These are phyloP conservation scores for Yamadazyma membranifaciens DNA, from an alignment of 1,139 yeast species.

Conservation along the genomic window DNA sequence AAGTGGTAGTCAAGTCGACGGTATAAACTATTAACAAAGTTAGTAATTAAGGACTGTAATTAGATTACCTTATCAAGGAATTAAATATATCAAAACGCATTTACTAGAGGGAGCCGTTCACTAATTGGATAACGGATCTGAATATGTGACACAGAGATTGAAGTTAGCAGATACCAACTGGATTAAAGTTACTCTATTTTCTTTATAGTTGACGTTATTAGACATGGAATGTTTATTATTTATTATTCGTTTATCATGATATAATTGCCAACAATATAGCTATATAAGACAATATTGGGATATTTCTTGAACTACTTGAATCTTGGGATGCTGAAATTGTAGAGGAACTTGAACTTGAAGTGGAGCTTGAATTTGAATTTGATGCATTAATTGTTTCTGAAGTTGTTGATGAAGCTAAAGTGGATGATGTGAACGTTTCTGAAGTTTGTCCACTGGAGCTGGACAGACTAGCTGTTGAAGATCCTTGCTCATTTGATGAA, in stretches of 20 bases:
- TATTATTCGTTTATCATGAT: conserved; percentile 4
- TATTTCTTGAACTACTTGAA: conserved; percentile 5
- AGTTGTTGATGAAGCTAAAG: background rate
- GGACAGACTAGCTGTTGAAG: background rate
- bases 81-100: too few species aligned
- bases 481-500: background rate
- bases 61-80: too few species aligned
- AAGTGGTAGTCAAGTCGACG: too few species aligned
- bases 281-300: conserved; percentile 3
- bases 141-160: too few species aligned
- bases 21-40: too few species aligned
- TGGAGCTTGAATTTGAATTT: conserved; percentile 6
- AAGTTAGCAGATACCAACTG: too few species aligned
- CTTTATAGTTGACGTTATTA: background rate
- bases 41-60: too few species aligned
- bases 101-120: too few species aligned
- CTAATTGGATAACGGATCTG: too few species aligned
- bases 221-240: conserved; percentile 3
- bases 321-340: conserved; percentile 4
- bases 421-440: background rate
- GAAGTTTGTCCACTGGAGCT: background rate
- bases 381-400: conserved; percentile 1
- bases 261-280: conserved; percentile 2
- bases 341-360: conserved; percentile 3
- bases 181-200: conserved; percentile 1